phyloP scores from a whole-genome alignment of 2,329 filamentous ascomycete genomes.

The Beauveria sp. region DNA sequence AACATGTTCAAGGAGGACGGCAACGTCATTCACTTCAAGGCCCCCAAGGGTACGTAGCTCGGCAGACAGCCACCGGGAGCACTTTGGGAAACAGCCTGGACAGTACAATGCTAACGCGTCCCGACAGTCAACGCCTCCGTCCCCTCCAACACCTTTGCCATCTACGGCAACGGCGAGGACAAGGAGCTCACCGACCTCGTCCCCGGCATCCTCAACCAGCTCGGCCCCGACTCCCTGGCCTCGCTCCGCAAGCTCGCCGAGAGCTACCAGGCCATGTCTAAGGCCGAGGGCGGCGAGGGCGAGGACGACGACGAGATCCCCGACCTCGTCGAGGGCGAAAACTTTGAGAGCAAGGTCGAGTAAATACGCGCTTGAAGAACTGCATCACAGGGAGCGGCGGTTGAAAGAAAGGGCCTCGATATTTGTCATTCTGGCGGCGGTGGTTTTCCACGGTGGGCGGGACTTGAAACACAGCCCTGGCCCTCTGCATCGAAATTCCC shows the following conservation, averaged over 20 bases:
- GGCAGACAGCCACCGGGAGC: not conserved
- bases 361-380: slow-evolving; percentile 39
- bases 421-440: not conserved
- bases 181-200: slow-evolving; percentile 99
- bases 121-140: slow-evolving; percentile 85
- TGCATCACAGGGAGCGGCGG: not conserved
- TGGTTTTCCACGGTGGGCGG: not conserved
- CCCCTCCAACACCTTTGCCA: slow-evolving; percentile 97
- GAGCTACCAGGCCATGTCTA: slow-evolving; percentile 99
- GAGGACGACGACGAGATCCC: slow-evolving; percentile 95
- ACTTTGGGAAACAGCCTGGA: not conserved
- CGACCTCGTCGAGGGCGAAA: slow-evolving; percentile 92
- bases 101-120: slow-evolving; percentile 10
- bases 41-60: slow-evolving; percentile 76
- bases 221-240: slow-evolving; percentile 94
- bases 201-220: slow-evolving; percentile 98
- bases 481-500: not conserved
- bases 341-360: slow-evolving; percentile 97
- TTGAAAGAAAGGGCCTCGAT: not conserved
- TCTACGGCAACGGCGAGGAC: slow-evolving; percentile 98
- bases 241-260: slow-evolving; percentile 97
- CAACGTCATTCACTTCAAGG: slow-evolving; percentile 98
- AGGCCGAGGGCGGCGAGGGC: slow-evolving; percentile 74
- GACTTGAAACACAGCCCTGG: slow-evolving; percentile 1
- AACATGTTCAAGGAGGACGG: slow-evolving; percentile 99